phyloP scores from a whole-genome alignment of 2,329 filamentous ascomycete species.

The Ceratocystis diversiconidia region DNA sequence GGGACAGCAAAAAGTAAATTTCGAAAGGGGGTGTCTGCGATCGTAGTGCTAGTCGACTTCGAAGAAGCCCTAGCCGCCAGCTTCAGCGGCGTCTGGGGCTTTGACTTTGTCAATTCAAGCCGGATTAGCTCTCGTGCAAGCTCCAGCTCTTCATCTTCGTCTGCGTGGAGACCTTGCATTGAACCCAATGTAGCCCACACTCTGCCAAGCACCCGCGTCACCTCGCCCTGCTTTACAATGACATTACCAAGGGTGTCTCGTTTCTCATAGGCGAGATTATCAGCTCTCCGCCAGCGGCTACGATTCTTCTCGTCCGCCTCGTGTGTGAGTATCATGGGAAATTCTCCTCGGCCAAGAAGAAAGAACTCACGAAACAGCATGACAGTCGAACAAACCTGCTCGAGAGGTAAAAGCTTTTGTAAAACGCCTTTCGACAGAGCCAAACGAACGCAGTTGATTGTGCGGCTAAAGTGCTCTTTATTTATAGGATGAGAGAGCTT shows the following conservation, averaged over 20 bases:
- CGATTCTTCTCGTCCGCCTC: conserved; percentile 70
- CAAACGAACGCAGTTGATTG: conserved; percentile 61
- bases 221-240: conserved; percentile 73
- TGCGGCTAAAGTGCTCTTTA: conserved; percentile 41
- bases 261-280: conserved; percentile 43
- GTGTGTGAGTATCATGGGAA: conserved; percentile 70
- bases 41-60: conserved; percentile 24
- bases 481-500: conserved; percentile 33
- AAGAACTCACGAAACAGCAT: conserved; percentile 74
- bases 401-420: conserved; percentile 65
- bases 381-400: conserved; percentile 62
- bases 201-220: conserved; percentile 58
- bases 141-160: conserved; percentile 73
- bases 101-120: conserved; percentile 45
- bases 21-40: conserved; percentile 43
- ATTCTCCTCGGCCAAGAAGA: conserved; percentile 75
- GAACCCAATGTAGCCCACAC: conserved; percentile 71
- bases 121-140: conserved; percentile 64
- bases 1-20: conserved; percentile 58
- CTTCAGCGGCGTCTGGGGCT: conserved; percentile 28
- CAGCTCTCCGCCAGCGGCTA: conserved; percentile 54
- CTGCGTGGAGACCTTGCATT: conserved; percentile 52
- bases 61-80: conserved; percentile 14
- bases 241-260: conserved; percentile 43
- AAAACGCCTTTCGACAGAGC: conserved; percentile 74